Evolutionary conservation across 2,329 filamentous ascomycete genomes (phyloP), one percentile per base, ranked within the genome.

Genomic region (Alternaria sp.): DNA sequence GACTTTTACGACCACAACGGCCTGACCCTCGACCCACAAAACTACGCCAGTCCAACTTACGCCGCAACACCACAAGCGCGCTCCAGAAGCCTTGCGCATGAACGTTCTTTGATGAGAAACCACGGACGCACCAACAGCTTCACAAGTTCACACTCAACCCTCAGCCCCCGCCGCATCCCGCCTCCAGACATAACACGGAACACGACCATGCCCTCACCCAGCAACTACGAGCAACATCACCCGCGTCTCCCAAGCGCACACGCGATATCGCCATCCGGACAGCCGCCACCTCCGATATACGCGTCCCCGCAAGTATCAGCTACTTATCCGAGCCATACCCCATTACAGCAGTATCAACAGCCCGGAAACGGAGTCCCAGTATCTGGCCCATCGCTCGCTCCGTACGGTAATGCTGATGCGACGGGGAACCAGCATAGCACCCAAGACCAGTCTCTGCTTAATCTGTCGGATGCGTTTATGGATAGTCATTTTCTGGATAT

Each of bases 1-100:
- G 70, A 78, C 26, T 69, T 78, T 20, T 78, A 78, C 58, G 75
- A 78, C 33, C 73, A 78, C 54, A 73, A 69, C 0, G 75, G 75
- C n/a, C 63, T 63, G 25, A 57, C 67, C 5, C 33, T 69, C 7
- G 69, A 70, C 33, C 51, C 68, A 6, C 63, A 70, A 18, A 64
- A 70, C 20, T 63, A 70, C 20, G 60, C 58, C 33, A 74, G 70
- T 23, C 71, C 71, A 0, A 58, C 60, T 6, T 65, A 67, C 20
- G 61, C 61, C 3, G 54, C 70, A 28, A 75, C 71, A 4, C 66
- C 72, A 12, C 56, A 68, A 26, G 56, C 62, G 6, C 60, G 65
- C 4, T 56, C 65, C 2, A 59, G 53, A 26, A 66, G 65, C 15
- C 57, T 69, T 14, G 28, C 60, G 5, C 58, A 60, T 11, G 49